A percentile compares a stretch with the other conserved stretches of the same genome.
Conservation (phyloP, 257 asterid species). For the Ophiorrhiza pumila region DNA sequence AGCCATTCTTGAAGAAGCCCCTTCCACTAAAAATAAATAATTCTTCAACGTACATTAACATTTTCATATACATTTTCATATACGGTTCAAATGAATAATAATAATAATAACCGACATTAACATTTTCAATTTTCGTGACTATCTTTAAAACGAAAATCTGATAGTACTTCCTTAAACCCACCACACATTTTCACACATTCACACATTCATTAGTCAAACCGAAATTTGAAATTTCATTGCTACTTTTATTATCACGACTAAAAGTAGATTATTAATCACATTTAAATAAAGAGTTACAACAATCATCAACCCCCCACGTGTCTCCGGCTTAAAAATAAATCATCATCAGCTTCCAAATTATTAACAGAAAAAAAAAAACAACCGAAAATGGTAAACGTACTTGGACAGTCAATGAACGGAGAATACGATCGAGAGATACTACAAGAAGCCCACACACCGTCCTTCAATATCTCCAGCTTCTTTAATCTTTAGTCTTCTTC, state of each 20-base stretch:
- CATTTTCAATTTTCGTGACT: background rate
- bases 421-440: too few species aligned
- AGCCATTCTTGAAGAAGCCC: background rate
- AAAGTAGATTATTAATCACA: background rate
- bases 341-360: too few species aligned
- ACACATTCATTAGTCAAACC: background rate
- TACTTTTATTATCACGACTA: background rate
- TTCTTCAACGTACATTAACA: background rate
- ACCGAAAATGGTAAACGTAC: too few species aligned
- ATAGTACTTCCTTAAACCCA: too few species aligned
- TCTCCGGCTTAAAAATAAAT: too few species aligned
- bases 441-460: too few species aligned
- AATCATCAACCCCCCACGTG: background rate
- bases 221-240: background rate
- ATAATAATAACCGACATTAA: background rate
- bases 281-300: background rate
- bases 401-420: too few species aligned
- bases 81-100: background rate
- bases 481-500: too few species aligned
- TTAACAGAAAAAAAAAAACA: too few species aligned
- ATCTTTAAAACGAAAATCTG: background rate
- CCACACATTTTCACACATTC: too few species aligned
- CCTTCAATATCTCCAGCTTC: background rate
- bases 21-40: background rate
- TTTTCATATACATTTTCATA: background rate